Evolutionary conservation across 352 stramenopile genomes (phyloP).

Genomic region (Phytophthora idaei): DNA sequence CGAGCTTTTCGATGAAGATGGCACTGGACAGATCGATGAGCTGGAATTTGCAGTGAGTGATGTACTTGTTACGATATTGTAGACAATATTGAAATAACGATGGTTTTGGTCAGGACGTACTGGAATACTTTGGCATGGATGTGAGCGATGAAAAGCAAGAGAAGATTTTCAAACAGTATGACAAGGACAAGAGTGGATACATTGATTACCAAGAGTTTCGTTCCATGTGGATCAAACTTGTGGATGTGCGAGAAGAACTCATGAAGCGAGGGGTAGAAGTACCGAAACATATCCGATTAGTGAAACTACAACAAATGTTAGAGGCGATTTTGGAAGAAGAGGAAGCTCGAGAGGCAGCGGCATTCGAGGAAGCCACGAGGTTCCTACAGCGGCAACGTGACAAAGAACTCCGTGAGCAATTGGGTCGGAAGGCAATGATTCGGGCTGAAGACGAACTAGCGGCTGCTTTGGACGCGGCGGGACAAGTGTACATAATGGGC

Average conservation of each 20-base stretch:
- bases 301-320: constrained; percentile 86
- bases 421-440: constrained; percentile 59
- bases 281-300: constrained; percentile 83
- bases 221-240: constrained; percentile 88
- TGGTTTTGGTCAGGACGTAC: constrained; percentile 59
- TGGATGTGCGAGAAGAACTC: constrained; percentile 85
- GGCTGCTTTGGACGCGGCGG: constrained; percentile 88
- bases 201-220: constrained; percentile 96
- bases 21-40: constrained; percentile 91
- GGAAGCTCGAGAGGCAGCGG: constrained; percentile 81
- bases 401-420: constrained; percentile 53
- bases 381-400: constrained; percentile 82
- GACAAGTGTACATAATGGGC: constrained; percentile 94
- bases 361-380: constrained; percentile 76
- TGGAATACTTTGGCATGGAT: constrained; percentile 93
- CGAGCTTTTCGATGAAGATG: constrained; percentile 91
- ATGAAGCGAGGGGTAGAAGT: constrained; percentile 87
- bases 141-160: constrained; percentile 92
- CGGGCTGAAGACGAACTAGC: constrained; percentile 85
- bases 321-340: constrained; percentile 91
- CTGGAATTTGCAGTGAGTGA: constrained; percentile 90
- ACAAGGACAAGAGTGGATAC: constrained; percentile 89
- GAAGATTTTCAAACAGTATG: constrained; percentile 92
- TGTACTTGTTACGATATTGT: not conserved
- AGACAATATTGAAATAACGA: not conserved